Percentiles rank a stretch among this genome's conserved stretches.
Conservation (phyloP, 192 early-diverging fungal species). For the Coemansia sp. region DNA sequence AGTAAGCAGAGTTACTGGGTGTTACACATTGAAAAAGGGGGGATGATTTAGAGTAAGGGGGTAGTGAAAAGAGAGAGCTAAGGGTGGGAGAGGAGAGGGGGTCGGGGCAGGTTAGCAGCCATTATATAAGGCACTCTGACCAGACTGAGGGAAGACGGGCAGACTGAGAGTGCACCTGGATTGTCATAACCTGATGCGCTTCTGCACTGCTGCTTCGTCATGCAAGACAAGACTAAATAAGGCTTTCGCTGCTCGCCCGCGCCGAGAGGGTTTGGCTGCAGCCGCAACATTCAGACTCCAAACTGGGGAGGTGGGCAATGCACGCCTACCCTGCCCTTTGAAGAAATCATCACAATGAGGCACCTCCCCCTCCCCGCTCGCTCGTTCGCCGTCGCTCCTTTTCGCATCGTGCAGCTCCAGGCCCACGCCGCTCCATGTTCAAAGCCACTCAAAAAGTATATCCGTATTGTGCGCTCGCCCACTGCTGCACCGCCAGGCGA, state of each 20-base stretch:
- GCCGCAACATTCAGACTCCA: constrained; percentile 4
- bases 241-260: constrained; percentile 3
- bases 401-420: background rate
- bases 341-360: background rate
- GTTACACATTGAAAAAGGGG: constrained; percentile 17
- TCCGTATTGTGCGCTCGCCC: background rate
- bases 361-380: background rate
- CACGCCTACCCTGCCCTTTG: background rate
- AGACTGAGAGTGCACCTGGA: constrained; percentile 25
- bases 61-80: background rate
- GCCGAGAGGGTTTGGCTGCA: constrained; percentile 18
- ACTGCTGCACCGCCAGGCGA: constrained; percentile 4
- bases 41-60: background rate
- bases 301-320: background rate
- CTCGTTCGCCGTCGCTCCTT: background rate
- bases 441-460: constrained; percentile 19
- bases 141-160: background rate
- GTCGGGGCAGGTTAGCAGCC: background rate
- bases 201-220: constrained; percentile 20
- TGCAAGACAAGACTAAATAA: constrained; percentile 34
- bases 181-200: constrained; percentile 47
- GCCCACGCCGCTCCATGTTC: constrained; percentile 7
- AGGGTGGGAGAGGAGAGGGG: background rate
- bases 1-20: constrained; percentile 16
- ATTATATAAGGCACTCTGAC: constrained; percentile 5